These are phyloP conservation scores for Penicillium pulvis DNA, from an alignment of 495 filamentous ascomycete genomes.

Conservation along the genomic window DNA sequence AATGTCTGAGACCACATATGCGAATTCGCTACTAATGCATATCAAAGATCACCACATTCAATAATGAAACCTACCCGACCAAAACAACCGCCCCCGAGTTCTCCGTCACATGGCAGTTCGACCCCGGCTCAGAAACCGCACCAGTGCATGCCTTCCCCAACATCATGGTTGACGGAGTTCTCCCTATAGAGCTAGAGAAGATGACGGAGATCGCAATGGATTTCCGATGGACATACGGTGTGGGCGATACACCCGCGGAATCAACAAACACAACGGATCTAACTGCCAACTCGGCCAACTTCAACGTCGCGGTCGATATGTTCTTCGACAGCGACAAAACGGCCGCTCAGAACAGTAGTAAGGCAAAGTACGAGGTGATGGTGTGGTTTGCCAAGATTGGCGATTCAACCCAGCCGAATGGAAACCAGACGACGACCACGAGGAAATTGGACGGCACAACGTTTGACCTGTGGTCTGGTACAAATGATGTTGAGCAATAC, in stretches of 20 bases:
- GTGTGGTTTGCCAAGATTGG: slow-evolving; percentile 41
- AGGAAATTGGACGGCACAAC: slow-evolving; percentile 16
- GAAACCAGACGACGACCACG: slow-evolving; percentile 6
- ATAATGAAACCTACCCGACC: slow-evolving; percentile 37
- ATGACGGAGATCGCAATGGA: slow-evolving; percentile 30
- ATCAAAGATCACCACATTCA: slow-evolving; percentile 33
- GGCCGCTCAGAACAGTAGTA: slow-evolving; percentile 26
- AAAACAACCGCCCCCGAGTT: slow-evolving; percentile 37
- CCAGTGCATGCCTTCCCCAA: slow-evolving; percentile 45
- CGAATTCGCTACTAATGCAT: slow-evolving; percentile 2
- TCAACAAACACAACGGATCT: slow-evolving; percentile 19
- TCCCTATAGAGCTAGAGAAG: slow-evolving; percentile 26
- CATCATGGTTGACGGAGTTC: slow-evolving; percentile 27
- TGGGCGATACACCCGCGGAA: slow-evolving; percentile 26
- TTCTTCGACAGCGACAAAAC: slow-evolving; percentile 39
- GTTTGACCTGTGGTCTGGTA: slow-evolving; percentile 29
- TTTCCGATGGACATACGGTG: slow-evolving; percentile 38
- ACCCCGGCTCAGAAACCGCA: slow-evolving; percentile 18
- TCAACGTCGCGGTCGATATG: slow-evolving; percentile 50
- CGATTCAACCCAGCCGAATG: slow-evolving; percentile 28
- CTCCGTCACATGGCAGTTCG: slow-evolving; percentile 40
- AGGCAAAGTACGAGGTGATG: slow-evolving; percentile 47
- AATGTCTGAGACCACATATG: neutral
- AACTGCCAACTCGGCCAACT: slow-evolving; percentile 23
- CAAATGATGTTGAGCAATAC: slow-evolving; percentile 23